Evolutionary conservation across 2,329 filamentous ascomycete genomes (phyloP).

Genomic region (Diplodia corticola): DNA sequence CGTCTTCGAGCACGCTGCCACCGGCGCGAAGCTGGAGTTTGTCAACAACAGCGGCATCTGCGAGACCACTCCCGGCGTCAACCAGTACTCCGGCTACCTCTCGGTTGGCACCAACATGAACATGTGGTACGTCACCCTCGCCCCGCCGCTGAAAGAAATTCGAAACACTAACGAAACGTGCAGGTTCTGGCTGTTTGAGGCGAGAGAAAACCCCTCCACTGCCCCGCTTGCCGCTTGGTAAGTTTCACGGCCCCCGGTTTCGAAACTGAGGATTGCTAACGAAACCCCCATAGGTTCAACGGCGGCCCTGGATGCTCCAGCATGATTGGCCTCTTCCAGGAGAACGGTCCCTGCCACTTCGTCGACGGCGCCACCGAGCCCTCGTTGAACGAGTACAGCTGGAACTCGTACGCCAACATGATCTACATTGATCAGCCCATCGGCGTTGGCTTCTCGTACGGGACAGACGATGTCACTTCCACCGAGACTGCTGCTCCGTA

Average conservation of each 20-base stretch:
- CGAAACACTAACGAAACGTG: neutral
- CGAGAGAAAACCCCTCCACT: conserved; percentile 49
- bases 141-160: neutral
- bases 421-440: conserved; percentile 44
- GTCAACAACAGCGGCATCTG: conserved; percentile 45
- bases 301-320: conserved; percentile 16
- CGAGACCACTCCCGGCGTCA: conserved; percentile 41
- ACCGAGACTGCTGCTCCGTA: conserved; percentile 50
- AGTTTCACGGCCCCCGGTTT: neutral
- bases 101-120: conserved; percentile 38
- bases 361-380: conserved; percentile 43
- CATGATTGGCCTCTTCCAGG: conserved; percentile 22
- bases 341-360: conserved; percentile 49
- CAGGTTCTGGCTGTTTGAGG: conserved; percentile 51
- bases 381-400: conserved; percentile 47
- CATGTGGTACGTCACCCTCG: conserved; percentile 33
- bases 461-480: conserved; percentile 38
- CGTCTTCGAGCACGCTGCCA: conserved; percentile 35
- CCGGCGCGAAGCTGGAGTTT: conserved; percentile 32
- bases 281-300: conserved; percentile 36
- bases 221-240: conserved; percentile 42
- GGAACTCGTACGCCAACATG: conserved; percentile 49
- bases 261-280: conserved; percentile 39
- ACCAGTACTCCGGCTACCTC: conserved; percentile 41
- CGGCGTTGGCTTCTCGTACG: conserved; percentile 47